phyloP scores from a whole-genome alignment of 257 asterid species.

The Salvia miltiorrhiza region DNA sequence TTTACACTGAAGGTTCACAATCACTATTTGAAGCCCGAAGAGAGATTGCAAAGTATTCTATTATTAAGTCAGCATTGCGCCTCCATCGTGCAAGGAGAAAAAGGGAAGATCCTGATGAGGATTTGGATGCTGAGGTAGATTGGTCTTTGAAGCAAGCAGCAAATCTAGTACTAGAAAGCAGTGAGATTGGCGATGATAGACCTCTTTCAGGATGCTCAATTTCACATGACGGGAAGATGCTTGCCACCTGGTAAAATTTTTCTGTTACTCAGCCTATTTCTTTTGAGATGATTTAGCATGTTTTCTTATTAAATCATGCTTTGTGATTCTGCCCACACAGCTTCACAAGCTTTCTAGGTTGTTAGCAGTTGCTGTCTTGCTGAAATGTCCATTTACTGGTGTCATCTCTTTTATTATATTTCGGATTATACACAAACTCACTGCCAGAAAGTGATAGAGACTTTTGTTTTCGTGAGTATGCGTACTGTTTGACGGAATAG shows the following conservation, averaged over 20 bases:
- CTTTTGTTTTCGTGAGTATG: background rate
- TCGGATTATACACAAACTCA: background rate
- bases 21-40: constrained; percentile 62
- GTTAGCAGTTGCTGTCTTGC: constrained; percentile 5
- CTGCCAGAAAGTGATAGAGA: background rate
- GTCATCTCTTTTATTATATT: background rate
- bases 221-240: constrained; percentile 78
- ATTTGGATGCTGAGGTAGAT: constrained; percentile 89
- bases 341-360: background rate
- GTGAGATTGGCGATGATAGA: constrained; percentile 90
- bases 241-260: constrained; percentile 79
- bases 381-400: background rate
- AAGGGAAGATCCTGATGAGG: constrained; percentile 95
- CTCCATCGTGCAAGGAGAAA: constrained; percentile 79
- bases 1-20: constrained; percentile 83
- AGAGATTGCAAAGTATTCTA: constrained; percentile 72
- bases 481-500: background rate
- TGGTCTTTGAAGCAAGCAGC: constrained; percentile 79
- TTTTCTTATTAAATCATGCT: background rate
- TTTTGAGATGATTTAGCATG: background rate
- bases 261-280: background rate
- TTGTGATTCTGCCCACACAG: constrained; percentile 1
- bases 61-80: constrained; percentile 74
- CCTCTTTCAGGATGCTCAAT: constrained; percentile 92
- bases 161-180: constrained; percentile 54